Evolutionary conservation across 495 filamentous ascomycete species (phyloP).

Genomic region (Tuber magnatum): DNA sequence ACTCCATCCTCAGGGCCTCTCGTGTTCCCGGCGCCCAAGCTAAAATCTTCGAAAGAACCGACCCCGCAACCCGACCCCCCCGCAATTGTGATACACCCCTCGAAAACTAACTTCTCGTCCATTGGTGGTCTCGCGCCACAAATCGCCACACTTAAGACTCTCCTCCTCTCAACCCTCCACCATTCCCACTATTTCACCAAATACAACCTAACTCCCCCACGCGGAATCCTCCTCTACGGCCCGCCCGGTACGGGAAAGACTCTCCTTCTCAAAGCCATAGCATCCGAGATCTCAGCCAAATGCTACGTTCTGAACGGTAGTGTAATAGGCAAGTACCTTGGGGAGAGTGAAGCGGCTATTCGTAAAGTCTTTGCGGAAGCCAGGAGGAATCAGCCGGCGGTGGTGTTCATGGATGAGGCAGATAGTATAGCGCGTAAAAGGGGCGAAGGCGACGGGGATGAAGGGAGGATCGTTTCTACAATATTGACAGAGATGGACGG

Average conservation of each 20-base stretch:
- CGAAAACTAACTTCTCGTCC: slow-evolving; percentile 45
- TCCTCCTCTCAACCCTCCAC: slow-evolving; percentile 38
- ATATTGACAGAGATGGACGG: slow-evolving; percentile 52
- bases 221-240: slow-evolving; percentile 43
- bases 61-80: slow-evolving; percentile 6
- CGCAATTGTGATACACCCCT: slow-evolving; percentile 17
- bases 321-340: slow-evolving; percentile 70
- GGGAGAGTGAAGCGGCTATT: slow-evolving; percentile 60
- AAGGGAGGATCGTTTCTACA: slow-evolving; percentile 47
- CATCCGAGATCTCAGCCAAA: slow-evolving; percentile 40
- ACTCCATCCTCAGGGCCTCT: not conserved
- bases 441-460: slow-evolving; percentile 45
- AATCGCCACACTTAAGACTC: slow-evolving; percentile 23
- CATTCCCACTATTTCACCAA: slow-evolving; percentile 34
- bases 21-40: not conserved
- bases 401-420: slow-evolving; percentile 76
- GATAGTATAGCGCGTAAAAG: slow-evolving; percentile 64
- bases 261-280: slow-evolving; percentile 58
- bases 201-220: slow-evolving; percentile 34
- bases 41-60: slow-evolving; percentile 4
- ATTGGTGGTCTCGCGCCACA: slow-evolving; percentile 36
- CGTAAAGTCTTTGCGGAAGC: slow-evolving; percentile 67
- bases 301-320: slow-evolving; percentile 47
- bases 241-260: slow-evolving; percentile 52
- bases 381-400: slow-evolving; percentile 61